Evolutionary conservation across 345 rosid species (phyloP).

Genomic region (Cardiospermum halicacabum): DNA sequence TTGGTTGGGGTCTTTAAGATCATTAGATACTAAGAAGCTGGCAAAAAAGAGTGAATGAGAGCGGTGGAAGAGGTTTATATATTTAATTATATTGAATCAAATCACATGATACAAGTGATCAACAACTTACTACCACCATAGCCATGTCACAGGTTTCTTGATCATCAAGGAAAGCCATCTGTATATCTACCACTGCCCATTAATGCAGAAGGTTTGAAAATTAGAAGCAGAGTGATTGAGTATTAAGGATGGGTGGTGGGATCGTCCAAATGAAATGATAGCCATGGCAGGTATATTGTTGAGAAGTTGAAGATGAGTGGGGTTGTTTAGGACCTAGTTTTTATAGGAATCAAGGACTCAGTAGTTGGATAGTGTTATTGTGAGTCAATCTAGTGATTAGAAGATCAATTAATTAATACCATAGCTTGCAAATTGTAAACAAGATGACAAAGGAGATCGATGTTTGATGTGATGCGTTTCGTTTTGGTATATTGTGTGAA

Average conservation of each 20-base stretch:
- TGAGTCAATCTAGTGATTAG: background rate
- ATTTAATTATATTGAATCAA: background rate
- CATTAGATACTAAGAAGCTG: background rate
- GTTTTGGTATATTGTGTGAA: too few species aligned
- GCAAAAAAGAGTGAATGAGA: constrained; percentile 4
- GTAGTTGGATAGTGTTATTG: background rate
- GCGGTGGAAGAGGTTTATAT: constrained; percentile 15
- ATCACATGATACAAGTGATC: constrained; percentile 25
- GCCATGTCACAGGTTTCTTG: constrained; percentile 24
- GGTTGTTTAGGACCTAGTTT: background rate
- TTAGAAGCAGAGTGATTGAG: background rate
- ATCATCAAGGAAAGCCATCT: background rate
- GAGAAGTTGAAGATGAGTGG: background rate
- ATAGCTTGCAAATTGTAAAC: too few species aligned
- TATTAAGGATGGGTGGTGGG: background rate
- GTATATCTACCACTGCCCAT: too few species aligned
- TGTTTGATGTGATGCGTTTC: too few species aligned
- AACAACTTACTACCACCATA: background rate
- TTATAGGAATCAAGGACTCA: background rate
- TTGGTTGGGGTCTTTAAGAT: background rate
- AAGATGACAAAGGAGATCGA: too few species aligned
- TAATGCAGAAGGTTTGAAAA: background rate
- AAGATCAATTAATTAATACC: too few species aligned
- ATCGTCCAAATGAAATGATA: background rate
- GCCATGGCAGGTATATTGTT: background rate